Conservation (phyloP, 805 yeast genomes). For the Sugiyamaella marilandica region DNA sequence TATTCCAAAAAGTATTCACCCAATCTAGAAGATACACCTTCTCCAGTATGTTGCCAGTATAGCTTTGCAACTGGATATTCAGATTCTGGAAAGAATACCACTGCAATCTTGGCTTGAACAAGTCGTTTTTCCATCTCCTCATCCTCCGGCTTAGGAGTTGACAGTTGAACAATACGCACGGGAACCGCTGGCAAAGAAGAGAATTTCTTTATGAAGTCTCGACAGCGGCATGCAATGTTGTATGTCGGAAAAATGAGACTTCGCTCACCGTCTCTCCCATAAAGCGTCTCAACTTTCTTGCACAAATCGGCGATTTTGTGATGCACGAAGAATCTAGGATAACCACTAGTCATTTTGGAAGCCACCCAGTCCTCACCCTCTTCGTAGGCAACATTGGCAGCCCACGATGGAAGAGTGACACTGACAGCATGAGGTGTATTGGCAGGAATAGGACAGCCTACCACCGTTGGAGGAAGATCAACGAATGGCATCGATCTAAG, state of each 20-base stretch:
- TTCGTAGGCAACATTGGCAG: slow-evolving; percentile 85
- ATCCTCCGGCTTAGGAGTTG: slow-evolving; percentile 43
- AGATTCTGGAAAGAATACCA: slow-evolving; percentile 66
- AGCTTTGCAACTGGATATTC: slow-evolving; percentile 64
- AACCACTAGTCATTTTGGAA: slow-evolving; percentile 73
- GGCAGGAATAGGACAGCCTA: slow-evolving; percentile 86
- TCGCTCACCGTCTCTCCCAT: slow-evolving; percentile 74
- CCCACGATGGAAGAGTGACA: slow-evolving; percentile 94
- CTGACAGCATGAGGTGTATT: slow-evolving; percentile 91
- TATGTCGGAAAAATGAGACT: slow-evolving; percentile 75
- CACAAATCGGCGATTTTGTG: slow-evolving; percentile 31
- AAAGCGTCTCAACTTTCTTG: slow-evolving; percentile 45
- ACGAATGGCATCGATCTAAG: slow-evolving; percentile 13
- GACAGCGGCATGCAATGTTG: slow-evolving; percentile 74
- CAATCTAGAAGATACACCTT: slow-evolving; percentile 85
- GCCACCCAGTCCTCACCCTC: slow-evolving; percentile 83
- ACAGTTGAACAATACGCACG: slow-evolving; percentile 65
- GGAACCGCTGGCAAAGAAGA: slow-evolving; percentile 25
- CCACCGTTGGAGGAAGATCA: slow-evolving; percentile 35
- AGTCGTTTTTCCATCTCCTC: slow-evolving; percentile 29
- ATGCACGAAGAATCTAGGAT: slow-evolving; percentile 52
- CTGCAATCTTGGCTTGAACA: slow-evolving; percentile 66
- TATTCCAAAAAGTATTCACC: slow-evolving; percentile 73
- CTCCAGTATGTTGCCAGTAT: slow-evolving; percentile 98
- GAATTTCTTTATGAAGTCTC: slow-evolving; percentile 58